Conservation (phyloP, 306 rosid genomes). For the Quercus bicolor region DNA sequence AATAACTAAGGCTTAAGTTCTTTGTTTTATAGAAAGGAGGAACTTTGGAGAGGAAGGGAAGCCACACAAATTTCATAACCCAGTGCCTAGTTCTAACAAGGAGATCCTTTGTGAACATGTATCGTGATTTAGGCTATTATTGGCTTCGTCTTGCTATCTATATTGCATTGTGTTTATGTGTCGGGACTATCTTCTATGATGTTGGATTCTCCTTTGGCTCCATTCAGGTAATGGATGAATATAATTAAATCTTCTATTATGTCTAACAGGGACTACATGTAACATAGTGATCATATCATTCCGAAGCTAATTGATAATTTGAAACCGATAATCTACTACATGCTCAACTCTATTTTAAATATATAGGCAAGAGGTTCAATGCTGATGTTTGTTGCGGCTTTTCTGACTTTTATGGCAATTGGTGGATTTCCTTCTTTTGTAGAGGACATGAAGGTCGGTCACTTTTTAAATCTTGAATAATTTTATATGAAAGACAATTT, state of each 20-base stretch:
- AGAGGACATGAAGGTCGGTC: slow-evolving; percentile 70
- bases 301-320: background rate
- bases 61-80: slow-evolving; percentile 33
- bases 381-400: slow-evolving; percentile 56
- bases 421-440: slow-evolving; percentile 81
- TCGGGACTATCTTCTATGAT: slow-evolving; percentile 38
- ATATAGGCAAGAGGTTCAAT: slow-evolving; percentile 61
- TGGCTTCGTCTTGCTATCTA: slow-evolving; percentile 52
- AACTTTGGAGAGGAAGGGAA: slow-evolving; percentile 22
- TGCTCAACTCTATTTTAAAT: background rate
- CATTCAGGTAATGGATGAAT: slow-evolving; percentile 29
- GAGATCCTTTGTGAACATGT: slow-evolving; percentile 51
- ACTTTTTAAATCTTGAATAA: background rate
- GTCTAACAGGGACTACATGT: background rate
- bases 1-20: background rate
- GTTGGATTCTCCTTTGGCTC: slow-evolving; percentile 31
- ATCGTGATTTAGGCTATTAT: slow-evolving; percentile 46
- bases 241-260: background rate
- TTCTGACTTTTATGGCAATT: slow-evolving; percentile 67
- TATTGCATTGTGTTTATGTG: slow-evolving; percentile 33
- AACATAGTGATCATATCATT: no score
- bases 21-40: slow-evolving; percentile 10
- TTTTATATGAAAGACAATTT: background rate
- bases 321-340: background rate
- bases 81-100: slow-evolving; percentile 36